These are phyloP conservation scores for Citrus reticulata DNA, from an alignment of 345 rosid genomes.

Conservation along the genomic window DNA sequence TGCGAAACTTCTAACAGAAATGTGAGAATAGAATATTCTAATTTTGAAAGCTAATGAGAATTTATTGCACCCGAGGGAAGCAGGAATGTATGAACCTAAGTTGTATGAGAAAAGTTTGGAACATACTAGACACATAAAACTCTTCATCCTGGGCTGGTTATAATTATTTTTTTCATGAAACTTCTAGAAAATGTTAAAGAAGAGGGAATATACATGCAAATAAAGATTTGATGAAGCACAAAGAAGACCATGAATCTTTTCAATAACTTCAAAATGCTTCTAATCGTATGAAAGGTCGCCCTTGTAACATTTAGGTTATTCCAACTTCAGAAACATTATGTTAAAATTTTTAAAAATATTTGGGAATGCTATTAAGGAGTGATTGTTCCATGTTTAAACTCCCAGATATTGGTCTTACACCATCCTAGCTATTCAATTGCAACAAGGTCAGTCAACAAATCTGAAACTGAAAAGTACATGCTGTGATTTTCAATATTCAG, in stretches of 20 bases:
- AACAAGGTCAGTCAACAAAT: neutral
- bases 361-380: neutral
- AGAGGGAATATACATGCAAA: neutral
- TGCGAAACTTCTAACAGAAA: neutral
- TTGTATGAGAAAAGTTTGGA: neutral
- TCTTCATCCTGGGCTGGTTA: neutral
- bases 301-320: neutral
- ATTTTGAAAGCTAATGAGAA: neutral
- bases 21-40: neutral
- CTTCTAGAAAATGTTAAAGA: neutral
- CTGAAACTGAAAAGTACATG: slow-evolving; percentile 8
- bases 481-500: neutral
- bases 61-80: neutral
- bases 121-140: neutral
- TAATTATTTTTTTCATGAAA: neutral
- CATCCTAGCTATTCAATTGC: neutral
- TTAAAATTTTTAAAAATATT: neutral
- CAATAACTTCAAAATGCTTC: neutral
- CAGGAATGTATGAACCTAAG: neutral
- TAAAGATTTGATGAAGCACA: neutral
- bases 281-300: neutral
- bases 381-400: neutral
- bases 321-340: neutral
- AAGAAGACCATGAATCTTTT: neutral
- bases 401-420: neutral